Evolutionary conservation across 345 rosid species (phyloP), one percentile per base, ranked within the genome.

Genomic region (Syzygium aromaticum): DNA sequence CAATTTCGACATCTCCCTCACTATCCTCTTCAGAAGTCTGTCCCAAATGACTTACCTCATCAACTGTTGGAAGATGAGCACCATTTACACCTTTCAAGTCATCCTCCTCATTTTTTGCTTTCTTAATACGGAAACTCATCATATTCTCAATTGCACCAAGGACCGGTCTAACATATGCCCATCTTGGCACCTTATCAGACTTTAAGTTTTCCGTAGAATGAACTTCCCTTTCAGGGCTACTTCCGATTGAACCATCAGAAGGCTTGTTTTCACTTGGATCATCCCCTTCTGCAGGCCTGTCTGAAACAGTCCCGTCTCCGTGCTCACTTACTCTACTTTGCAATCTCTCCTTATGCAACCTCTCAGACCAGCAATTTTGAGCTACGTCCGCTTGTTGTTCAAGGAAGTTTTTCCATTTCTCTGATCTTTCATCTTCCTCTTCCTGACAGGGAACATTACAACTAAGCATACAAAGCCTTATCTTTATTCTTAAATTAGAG

Each of bases 351-450:
- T 86, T 56, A 52, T 61, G 40, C 86, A 88, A 87, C 85, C 89
- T 92, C 87, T 89, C 88, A 84, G 90, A 78, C 38, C 88, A 87
- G 88, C 86, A 80, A 38, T 52, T 59, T n/a, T 89, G 88, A 88
- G 64, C 87, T 86, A 84, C 67, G 67, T 90, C 85, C 59, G 63
- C 84, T 86, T 91, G 94, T 30, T 90, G 92, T 89, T 94, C 93
- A 89, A 98, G 94, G 87, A 98, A 98, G 87, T 38, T 87, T 85
- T 90, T 91, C 99, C 99, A 96, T 89, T 92, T 96, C 85, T 86
- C 87, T 25, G 91, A 92, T 87, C 99, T 96, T 92, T 98, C 99
- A 67, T 89, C 93, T 92, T 98, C 99, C 92, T 98, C 99, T 91
- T 94, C 97, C 99, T 98, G 91, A 87, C 64, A 91, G 33, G 86